Percentiles rank a stretch among this genome's conserved stretches.
phyloP scores from a whole-genome alignment of 2,329 filamentous ascomycete species.

The Fusarium sp. region DNA sequence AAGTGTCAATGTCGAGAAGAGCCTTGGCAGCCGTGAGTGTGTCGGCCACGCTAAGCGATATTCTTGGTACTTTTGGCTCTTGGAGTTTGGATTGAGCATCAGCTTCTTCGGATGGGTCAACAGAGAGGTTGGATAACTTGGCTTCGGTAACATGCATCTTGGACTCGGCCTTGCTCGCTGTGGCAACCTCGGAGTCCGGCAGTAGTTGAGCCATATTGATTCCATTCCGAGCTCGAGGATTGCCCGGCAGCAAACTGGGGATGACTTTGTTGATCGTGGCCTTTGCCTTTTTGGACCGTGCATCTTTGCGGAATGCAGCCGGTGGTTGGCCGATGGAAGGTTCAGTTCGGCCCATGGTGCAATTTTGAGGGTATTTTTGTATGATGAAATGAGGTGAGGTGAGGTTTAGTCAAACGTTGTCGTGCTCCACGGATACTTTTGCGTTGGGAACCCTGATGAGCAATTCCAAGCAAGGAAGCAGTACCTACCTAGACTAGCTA shows the following conservation, averaged over 20 bases:
- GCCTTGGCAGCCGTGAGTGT: conserved; percentile 62
- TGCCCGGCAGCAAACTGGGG: conserved; percentile 63
- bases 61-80: conserved; percentile 42
- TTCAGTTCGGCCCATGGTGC: conserved; percentile 41
- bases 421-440: neutral
- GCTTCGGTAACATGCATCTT: neutral
- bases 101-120: conserved; percentile 11
- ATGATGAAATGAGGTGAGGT: neutral
- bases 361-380: neutral
- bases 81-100: neutral
- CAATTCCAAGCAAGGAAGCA: neutral
- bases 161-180: neutral
- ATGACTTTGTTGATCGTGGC: conserved; percentile 69
- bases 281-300: conserved; percentile 66
- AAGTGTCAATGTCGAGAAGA: conserved; percentile 17
- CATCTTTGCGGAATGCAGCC: conserved; percentile 45
- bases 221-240: conserved; percentile 66
- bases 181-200: neutral
- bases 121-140: conserved; percentile 19
- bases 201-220: conserved; percentile 62
- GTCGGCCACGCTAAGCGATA: conserved; percentile 62
- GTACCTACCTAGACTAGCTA: conserved; percentile 11
- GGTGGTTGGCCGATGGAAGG: conserved; percentile 41
- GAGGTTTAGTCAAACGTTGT: neutral
- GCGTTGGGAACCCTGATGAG: conserved; percentile 20